phyloP scores from a whole-genome alignment of 2,329 filamentous ascomycete genomes.

The Alternaria panax region DNA sequence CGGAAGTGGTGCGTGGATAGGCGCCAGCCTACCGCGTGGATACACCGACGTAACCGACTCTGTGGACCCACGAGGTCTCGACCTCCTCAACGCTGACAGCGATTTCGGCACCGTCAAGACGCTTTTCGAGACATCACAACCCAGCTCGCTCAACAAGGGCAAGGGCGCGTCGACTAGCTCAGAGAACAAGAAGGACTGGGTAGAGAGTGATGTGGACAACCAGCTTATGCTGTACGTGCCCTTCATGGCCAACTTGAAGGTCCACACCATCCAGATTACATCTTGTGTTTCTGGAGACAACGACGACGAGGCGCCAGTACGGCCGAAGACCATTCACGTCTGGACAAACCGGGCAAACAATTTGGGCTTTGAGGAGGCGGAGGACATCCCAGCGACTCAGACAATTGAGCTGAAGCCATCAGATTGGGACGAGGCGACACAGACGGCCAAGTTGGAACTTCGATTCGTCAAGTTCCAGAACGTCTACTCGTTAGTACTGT shows the following conservation, averaged over 20 bases:
- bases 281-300: conserved; percentile 71
- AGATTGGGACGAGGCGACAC: conserved; percentile 72
- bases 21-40: conserved; percentile 76
- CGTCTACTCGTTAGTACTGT: conserved; percentile 83
- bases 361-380: conserved; percentile 93
- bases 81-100: conserved; percentile 86
- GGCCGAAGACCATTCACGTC: conserved; percentile 82
- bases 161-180: conserved; percentile 64
- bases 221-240: conserved; percentile 93
- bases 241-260: conserved; percentile 85
- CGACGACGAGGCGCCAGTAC: conserved; percentile 77
- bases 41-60: conserved; percentile 85
- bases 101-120: conserved; percentile 75
- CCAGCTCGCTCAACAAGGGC: conserved; percentile 63
- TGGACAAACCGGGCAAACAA: conserved; percentile 90
- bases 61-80: conserved; percentile 79
- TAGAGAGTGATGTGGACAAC: conserved; percentile 96
- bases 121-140: conserved; percentile 75
- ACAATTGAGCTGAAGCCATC: conserved; percentile 73
- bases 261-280: conserved; percentile 87
- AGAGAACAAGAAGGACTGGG: conserved; percentile 74
- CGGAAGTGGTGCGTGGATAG: conserved; percentile 69
- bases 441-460: conserved; percentile 64
- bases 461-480: conserved; percentile 99
- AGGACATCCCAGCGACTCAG: conserved; percentile 83